Percentiles rank a stretch among this genome's conserved stretches.
Evolutionary conservation across 768 basidiomycete genomes (phyloP).

Genomic region (Agaricus subrufescens): DNA sequence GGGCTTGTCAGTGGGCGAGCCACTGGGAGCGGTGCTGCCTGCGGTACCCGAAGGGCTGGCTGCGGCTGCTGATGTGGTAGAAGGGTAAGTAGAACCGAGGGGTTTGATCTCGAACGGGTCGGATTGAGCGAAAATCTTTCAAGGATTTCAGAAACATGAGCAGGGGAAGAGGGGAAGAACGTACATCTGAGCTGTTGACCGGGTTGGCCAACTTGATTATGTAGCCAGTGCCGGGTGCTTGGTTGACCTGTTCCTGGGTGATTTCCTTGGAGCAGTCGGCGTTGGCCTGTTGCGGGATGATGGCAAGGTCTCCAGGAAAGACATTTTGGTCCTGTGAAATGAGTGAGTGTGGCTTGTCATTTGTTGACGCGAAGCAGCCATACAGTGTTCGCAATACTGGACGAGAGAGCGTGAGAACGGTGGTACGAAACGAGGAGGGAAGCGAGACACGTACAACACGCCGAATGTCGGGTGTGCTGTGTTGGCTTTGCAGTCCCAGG

Average conservation of each 20-base stretch:
- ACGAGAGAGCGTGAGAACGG: constrained; percentile 8
- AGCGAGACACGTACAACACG: constrained; percentile 39
- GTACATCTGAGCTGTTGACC: constrained; percentile 49
- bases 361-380: neutral
- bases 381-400: constrained; percentile 38
- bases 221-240: constrained; percentile 41
- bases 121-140: constrained; percentile 53
- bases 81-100: constrained; percentile 48
- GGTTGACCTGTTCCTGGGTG: constrained; percentile 38
- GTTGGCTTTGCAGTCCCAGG: constrained; percentile 51
- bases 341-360: neutral
- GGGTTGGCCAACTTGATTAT: constrained; percentile 44
- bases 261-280: constrained; percentile 56
- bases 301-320: constrained; percentile 35
- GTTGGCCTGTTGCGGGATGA: constrained; percentile 49
- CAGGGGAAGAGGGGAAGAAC: constrained; percentile 18
- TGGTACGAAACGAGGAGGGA: neutral
- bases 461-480: constrained; percentile 35
- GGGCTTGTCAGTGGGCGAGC: neutral
- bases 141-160: neutral
- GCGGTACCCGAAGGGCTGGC: neutral
- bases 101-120: constrained; percentile 58
- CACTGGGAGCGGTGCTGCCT: constrained; percentile 9
- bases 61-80: constrained; percentile 24
- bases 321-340: constrained; percentile 26